A percentile compares a stretch with the other conserved stretches of the same genome.
Conservation (phyloP, 2,329 filamentous ascomycete species). For the Microdochium paspali region DNA sequence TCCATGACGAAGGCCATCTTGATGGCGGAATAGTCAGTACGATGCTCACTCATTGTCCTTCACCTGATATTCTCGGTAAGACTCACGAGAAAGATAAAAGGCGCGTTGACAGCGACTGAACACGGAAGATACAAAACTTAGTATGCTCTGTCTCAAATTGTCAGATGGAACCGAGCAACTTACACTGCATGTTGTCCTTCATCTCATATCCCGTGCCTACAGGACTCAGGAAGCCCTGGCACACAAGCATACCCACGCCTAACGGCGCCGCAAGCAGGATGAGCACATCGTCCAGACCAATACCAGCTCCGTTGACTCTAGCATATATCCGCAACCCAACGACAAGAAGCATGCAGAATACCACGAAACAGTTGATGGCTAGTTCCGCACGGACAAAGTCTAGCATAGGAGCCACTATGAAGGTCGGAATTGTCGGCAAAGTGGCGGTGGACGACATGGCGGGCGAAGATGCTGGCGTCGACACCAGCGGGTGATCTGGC, state of each 20-base stretch:
- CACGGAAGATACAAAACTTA: not conserved
- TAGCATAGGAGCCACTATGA: conserved; percentile 6
- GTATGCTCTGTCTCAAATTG: not conserved
- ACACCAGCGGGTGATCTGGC: too few species aligned
- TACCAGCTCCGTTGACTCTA: conserved; percentile 18
- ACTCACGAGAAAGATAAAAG: conserved; percentile 9
- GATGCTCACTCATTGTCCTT: too few species aligned
- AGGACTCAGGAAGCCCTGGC: conserved; percentile 8
- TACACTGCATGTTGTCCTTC: conserved; percentile 6
- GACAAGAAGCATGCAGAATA: conserved; percentile 16
- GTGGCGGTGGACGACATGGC: conserved; percentile 5
- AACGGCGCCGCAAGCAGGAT: conserved; percentile 15
- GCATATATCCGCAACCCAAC: conserved; percentile 16
- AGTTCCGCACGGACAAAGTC: conserved; percentile 18
- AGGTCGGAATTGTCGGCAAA: not conserved
- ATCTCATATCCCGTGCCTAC: conserved; percentile 9
- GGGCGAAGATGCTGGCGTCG: too few species aligned
- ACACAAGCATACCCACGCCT: conserved; percentile 5
- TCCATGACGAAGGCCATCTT: conserved; percentile 10
- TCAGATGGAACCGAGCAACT: too few species aligned
- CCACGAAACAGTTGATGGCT: conserved; percentile 19
- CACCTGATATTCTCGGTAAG: too few species aligned
- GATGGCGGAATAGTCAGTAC: not conserved
- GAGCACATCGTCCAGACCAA: conserved; percentile 22
- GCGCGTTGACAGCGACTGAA: conserved; percentile 7